Evolutionary conservation across 495 filamentous ascomycete genomes (phyloP), one percentile per base, ranked within the genome.

Genomic region (Hypoxylon subgilvum): DNA sequence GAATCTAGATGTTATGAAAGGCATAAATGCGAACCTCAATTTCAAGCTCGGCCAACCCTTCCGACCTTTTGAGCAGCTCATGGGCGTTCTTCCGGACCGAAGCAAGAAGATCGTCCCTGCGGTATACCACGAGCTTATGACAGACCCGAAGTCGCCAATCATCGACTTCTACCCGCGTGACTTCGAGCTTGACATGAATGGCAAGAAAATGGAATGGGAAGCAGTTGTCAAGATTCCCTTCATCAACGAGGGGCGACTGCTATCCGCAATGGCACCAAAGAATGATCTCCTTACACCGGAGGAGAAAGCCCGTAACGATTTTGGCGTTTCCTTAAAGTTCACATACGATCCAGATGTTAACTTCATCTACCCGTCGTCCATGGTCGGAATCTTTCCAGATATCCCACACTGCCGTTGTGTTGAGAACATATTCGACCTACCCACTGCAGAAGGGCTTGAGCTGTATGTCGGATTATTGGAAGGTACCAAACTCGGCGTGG

Each of bases 191-290:
- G 95, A 99, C 67, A 97, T 97, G 93, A 97, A 97, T 64, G 95
- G 95, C 49, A 99, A 99, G 80, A 99, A 96, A 78, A 95, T 96
- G 91, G 95, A 97, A 61, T 99, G 95, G 95, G 95, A 99, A 66
- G 95, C 94, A 23, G 92, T 99, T 31, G 92, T 97, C 46, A 97
- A 96, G 74, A 97, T 99, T 58, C 95, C 95, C 0, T 99, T 99
- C 74, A 99, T 99, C 63, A 91, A 97, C 23, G 92, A 97, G 69
- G 80, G 83, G 43, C 82, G 95, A 2, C 75, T 99, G 13, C 78
- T 99, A 30, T 75, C 77, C 27, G 95, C 93, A 8, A 94, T 99
- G 84, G 87, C 81, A 13, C 87, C 90, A 8, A 90, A 85, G 68
- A 91, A 97, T 52, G 75, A 86, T 38, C 77, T 88, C 19, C 80